A percentile compares a stretch with the other conserved stretches of the same genome.
Evolutionary conservation across 2,329 filamentous ascomycete species (phyloP).

Genomic region (Dothideomycetes sp.): DNA sequence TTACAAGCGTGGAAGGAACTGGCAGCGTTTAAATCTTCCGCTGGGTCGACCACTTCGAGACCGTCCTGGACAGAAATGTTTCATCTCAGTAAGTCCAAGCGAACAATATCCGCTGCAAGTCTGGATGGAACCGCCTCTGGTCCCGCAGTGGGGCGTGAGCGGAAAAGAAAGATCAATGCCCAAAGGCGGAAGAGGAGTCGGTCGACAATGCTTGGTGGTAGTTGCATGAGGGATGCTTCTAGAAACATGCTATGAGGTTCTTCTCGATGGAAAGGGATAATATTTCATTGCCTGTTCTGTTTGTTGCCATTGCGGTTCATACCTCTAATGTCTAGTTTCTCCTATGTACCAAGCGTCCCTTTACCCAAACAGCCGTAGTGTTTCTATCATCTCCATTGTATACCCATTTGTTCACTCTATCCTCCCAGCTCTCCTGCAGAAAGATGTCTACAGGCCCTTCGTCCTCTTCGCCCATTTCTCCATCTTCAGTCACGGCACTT

Average conservation of each 20-base stretch:
- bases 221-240: not conserved
- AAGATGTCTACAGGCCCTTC: constrained; percentile 71
- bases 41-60: no score
- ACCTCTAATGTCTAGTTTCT: not conserved
- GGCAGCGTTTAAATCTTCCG: no score
- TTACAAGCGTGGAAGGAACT: not conserved
- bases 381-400: constrained; percentile 91
- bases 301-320: not conserved
- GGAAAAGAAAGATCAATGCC: not conserved
- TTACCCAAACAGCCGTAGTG: constrained; percentile 80
- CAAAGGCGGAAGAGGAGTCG: not conserved
- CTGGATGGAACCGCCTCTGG: no score
- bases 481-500: constrained; percentile 25
- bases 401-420: constrained; percentile 85
- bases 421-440: constrained; percentile 81
- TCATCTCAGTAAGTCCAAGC: no score
- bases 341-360: constrained; percentile 67
- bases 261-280: not conserved
- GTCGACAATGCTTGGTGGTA: not conserved
- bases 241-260: not conserved
- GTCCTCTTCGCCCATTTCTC: constrained; percentile 26
- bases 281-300: no score
- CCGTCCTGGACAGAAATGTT: no score
- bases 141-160: no score
- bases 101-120: no score